Conservation (phyloP, 177 flowering plant species). For the Vitis hybrid region DNA sequence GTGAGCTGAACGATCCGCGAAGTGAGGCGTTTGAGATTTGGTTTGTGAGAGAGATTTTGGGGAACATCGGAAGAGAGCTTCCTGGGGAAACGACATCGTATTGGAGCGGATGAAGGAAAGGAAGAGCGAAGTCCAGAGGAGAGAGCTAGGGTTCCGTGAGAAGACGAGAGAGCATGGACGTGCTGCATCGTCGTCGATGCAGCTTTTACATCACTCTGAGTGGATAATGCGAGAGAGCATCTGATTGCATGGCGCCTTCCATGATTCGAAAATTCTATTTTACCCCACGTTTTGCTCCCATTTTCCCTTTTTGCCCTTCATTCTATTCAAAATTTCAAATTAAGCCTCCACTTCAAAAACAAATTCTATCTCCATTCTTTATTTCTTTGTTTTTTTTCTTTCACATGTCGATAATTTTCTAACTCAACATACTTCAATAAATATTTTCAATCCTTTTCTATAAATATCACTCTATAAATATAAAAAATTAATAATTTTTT, state of each 20-base stretch:
- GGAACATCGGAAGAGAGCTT: constrained; percentile 1
- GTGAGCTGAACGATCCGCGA: constrained; percentile 69
- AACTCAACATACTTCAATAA: no score
- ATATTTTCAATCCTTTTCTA: no score
- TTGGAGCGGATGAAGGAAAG: constrained; percentile 14
- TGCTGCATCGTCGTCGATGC: constrained; percentile 21
- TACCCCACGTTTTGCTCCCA: background rate
- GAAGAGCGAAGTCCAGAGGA: constrained; percentile 15
- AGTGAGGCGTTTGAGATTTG: constrained; percentile 59
- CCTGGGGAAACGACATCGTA: constrained; percentile 19
- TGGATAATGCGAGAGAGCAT: constrained; percentile 4
- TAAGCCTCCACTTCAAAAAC: no score
- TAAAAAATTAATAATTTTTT: no score
- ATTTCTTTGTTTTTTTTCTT: no score
- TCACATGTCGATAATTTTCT: no score
- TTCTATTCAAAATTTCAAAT: no score
- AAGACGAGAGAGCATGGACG: constrained; percentile 16
- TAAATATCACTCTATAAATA: no score
- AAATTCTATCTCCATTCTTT: no score
- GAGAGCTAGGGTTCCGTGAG: constrained; percentile 14
- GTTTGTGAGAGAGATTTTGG: constrained; percentile 11
- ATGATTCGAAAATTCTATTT: background rate
- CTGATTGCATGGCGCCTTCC: background rate
- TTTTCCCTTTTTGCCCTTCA: no score
- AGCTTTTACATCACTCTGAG: constrained; percentile 11